Evolutionary conservation across 2,329 filamentous ascomycete genomes (phyloP).

Genomic region (Waltergamsia citrina): DNA sequence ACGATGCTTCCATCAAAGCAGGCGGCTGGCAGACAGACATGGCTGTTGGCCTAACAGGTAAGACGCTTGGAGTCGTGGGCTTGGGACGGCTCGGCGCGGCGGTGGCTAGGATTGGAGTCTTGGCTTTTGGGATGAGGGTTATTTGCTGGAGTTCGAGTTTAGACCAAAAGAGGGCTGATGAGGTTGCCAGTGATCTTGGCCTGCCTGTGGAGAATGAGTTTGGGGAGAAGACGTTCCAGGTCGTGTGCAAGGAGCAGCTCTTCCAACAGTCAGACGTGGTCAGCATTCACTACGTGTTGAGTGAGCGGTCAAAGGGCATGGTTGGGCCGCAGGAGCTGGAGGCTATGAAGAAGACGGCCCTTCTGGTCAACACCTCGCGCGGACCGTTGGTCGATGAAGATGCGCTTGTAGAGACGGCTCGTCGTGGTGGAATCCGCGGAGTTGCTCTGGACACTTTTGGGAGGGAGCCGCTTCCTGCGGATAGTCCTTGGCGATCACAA

Average conservation of each 20-base stretch:
- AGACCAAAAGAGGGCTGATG: conserved; percentile 53
- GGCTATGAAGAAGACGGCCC: conserved; percentile 48
- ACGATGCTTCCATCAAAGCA: conserved; percentile 47
- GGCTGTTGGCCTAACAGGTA: conserved; percentile 45
- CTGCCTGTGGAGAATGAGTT: conserved; percentile 39
- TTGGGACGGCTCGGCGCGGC: conserved; percentile 52
- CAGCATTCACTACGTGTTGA: conserved; percentile 59
- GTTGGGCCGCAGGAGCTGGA: conserved; percentile 46
- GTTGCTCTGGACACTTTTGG: conserved; percentile 69
- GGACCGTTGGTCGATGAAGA: conserved; percentile 60
- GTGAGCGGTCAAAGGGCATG: conserved; percentile 50
- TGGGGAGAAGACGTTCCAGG: conserved; percentile 44
- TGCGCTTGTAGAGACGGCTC: conserved; percentile 50
- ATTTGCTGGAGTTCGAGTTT: conserved; percentile 56
- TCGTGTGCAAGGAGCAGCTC: conserved; percentile 52
- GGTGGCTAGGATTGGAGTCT: conserved; percentile 46
- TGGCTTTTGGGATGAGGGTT: conserved; percentile 56
- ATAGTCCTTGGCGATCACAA: conserved; percentile 58
- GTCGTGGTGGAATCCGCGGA: conserved; percentile 50
- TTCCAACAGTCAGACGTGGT: conserved; percentile 54
- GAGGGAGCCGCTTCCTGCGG: conserved; percentile 55
- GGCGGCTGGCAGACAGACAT: conserved; percentile 50
- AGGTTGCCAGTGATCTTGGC: conserved; percentile 42
- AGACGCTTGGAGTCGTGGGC: conserved; percentile 51
- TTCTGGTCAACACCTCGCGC: conserved; percentile 65